phyloP scores from a whole-genome alignment of 2,329 filamentous ascomycete genomes.

The Scedosporium minutisporum region DNA sequence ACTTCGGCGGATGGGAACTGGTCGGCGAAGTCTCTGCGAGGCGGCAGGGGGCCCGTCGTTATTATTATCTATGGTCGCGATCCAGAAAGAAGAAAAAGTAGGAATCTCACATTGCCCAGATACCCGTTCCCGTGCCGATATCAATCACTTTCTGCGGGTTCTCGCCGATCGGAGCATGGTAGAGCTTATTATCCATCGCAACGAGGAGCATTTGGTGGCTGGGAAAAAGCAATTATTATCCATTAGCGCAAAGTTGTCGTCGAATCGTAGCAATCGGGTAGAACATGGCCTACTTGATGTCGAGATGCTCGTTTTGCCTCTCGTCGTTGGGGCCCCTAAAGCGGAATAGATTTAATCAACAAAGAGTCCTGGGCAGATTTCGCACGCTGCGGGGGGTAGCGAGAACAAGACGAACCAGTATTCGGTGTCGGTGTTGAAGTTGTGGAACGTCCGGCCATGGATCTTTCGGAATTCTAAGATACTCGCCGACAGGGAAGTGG shows the following conservation, averaged over 20 bases:
- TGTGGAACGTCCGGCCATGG: conserved; percentile 17
- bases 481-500: conserved; percentile 20
- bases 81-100: no score
- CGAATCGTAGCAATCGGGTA: background rate
- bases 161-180: conserved; percentile 13
- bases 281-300: conserved; percentile 12
- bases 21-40: conserved; percentile 35
- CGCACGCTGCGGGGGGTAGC: no score
- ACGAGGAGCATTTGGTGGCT: conserved; percentile 15
- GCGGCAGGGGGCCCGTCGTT: background rate
- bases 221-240: background rate
- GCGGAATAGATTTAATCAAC: no score
- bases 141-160: conserved; percentile 33
- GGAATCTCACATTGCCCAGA: conserved; percentile 32
- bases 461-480: conserved; percentile 19
- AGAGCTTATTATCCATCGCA: conserved; percentile 14
- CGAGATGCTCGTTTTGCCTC: conserved; percentile 10
- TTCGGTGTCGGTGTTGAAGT: conserved; percentile 15
- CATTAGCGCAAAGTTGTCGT: background rate
- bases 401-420: conserved; percentile 8
- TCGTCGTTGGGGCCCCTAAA: conserved; percentile 10
- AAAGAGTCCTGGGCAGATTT: no score
- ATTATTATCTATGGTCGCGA: conserved; percentile 17
- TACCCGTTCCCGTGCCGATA: conserved; percentile 46
- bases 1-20: conserved; percentile 31